Conservation (phyloP, 2,329 filamentous ascomycete genomes). For the Xylaria sp. region DNA sequence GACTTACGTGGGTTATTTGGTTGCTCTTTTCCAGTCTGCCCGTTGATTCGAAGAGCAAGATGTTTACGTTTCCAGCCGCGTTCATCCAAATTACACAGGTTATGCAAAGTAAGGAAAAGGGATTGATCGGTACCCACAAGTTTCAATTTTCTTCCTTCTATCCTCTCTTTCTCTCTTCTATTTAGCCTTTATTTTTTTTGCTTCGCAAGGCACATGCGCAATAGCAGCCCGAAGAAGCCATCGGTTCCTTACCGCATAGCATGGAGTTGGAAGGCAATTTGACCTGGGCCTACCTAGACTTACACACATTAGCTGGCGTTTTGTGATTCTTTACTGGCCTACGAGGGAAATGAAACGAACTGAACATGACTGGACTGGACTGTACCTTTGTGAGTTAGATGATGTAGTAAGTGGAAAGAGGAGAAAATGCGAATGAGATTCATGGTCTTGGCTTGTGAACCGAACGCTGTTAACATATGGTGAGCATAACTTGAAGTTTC, state of each 20-base stretch:
- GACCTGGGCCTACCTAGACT: slow-evolving; percentile 5
- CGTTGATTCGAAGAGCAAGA: slow-evolving; percentile 9
- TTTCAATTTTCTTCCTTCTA: not conserved
- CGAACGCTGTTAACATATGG: not conserved
- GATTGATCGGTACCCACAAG: slow-evolving; percentile 26
- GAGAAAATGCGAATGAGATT: not conserved
- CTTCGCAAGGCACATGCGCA: not conserved
- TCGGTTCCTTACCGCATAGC: slow-evolving; percentile 29
- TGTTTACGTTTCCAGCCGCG: slow-evolving; percentile 6
- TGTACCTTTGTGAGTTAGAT: not conserved
- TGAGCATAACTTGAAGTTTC: not conserved
- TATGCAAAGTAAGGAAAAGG: slow-evolving; percentile 10
- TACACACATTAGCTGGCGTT: slow-evolving; percentile 34
- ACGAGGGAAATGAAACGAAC: not conserved
- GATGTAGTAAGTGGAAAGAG: not conserved
- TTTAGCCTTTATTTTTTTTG: not conserved
- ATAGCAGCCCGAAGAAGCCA: slow-evolving; percentile 2
- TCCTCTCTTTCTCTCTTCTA: not conserved
- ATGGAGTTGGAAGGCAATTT: slow-evolving; percentile 26
- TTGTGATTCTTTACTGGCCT: slow-evolving; percentile 1
- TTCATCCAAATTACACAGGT: slow-evolving; percentile 19
- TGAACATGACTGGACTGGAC: not conserved
- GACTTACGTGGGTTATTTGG: slow-evolving; percentile 28
- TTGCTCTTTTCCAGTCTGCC: slow-evolving; percentile 23
- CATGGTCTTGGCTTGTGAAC: not conserved